Conservation (phyloP, 495 filamentous ascomycete genomes). For the Choiromyces venosus region DNA sequence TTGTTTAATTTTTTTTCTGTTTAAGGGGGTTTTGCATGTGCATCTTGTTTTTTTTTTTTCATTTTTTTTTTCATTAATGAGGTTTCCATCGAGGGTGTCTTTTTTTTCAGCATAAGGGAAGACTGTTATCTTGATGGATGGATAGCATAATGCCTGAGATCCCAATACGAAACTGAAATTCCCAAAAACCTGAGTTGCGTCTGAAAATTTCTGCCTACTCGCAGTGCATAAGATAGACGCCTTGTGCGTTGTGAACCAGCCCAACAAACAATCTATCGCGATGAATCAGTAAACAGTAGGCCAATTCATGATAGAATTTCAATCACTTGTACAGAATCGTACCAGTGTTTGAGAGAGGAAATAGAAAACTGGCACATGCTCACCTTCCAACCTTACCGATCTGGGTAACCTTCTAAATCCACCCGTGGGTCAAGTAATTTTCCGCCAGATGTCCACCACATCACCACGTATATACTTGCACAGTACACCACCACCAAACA, state of each 20-base stretch:
- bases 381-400: not conserved
- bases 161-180: not conserved
- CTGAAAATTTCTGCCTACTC: not conserved
- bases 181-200: not conserved
- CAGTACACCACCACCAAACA: not conserved
- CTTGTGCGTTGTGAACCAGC: not conserved
- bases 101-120: not conserved
- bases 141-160: not conserved
- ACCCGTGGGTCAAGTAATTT: not conserved
- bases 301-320: not conserved
- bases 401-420: not conserved
- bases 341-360: not conserved
- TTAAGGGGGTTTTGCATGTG: conserved; percentile 3
- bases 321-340: not conserved
- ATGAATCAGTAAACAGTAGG: not conserved
- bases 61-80: conserved; percentile 3
- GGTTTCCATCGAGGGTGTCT: not conserved
- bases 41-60: conserved; percentile 4
- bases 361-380: not conserved
- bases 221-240: not conserved
- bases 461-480: not conserved
- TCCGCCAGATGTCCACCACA: not conserved
- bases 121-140: not conserved
- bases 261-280: not conserved
- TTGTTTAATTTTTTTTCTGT: conserved; percentile 1